phyloP scores from a whole-genome alignment of 805 yeast genomes.

The Yamadazyma kitorensis region DNA sequence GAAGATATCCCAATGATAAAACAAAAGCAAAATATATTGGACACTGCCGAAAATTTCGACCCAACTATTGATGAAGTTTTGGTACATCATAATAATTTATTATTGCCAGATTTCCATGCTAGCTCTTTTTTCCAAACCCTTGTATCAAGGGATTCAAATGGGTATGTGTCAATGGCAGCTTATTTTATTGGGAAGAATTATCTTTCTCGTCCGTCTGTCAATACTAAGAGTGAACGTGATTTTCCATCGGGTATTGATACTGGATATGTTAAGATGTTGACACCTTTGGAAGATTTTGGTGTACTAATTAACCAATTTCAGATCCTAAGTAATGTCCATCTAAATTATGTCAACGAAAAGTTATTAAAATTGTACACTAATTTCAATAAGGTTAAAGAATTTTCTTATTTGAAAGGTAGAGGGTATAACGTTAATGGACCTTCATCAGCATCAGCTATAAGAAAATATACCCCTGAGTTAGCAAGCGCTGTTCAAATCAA shows the following conservation, averaged over 20 bases:
- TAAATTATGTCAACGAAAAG: neutral
- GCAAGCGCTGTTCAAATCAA: neutral
- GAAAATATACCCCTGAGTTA: constrained; percentile 4
- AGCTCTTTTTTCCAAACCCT: constrained; percentile 34
- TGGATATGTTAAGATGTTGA: constrained; percentile 28
- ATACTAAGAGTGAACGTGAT: constrained; percentile 11
- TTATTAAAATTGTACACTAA: constrained; percentile 3
- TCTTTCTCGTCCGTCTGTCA: constrained; percentile 12
- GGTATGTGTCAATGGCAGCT: constrained; percentile 34
- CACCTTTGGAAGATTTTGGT: constrained; percentile 22
- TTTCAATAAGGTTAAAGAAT: constrained; percentile 10
- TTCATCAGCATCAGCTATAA: constrained; percentile 13
- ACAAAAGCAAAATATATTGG: constrained; percentile 18
- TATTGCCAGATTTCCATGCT: constrained; percentile 36
- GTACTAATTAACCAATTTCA: constrained; percentile 38
- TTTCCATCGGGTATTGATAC: constrained; percentile 25
- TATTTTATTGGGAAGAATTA: constrained; percentile 31
- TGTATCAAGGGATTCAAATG: constrained; percentile 32
- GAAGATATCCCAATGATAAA: constrained; percentile 16
- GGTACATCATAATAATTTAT: constrained; percentile 31
- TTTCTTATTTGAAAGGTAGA: constrained; percentile 25
- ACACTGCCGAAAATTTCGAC: constrained; percentile 4
- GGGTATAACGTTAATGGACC: constrained; percentile 40
- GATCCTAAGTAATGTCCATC: constrained; percentile 26
- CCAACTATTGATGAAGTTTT: constrained; percentile 23